Conservation (phyloP, 495 filamentous ascomycete genomes). For the Aspergillus coremiiformis region DNA sequence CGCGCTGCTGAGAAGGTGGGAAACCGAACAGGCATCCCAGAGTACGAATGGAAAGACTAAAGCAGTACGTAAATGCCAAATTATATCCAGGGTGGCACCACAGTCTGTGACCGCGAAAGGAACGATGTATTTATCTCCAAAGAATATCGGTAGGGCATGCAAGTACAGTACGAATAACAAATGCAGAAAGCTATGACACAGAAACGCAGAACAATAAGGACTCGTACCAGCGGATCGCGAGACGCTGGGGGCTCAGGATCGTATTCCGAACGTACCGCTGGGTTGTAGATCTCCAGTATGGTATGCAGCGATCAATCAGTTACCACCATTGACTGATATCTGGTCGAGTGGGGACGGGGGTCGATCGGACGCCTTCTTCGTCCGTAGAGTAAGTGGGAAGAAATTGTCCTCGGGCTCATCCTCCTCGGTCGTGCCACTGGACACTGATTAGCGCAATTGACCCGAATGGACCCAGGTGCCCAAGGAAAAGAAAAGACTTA, state of each 20-base stretch:
- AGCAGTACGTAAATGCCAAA: background rate
- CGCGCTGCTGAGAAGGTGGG: too few species aligned
- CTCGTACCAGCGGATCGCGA: background rate
- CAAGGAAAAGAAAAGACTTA: conserved; percentile 49
- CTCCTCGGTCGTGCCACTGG: conserved; percentile 61
- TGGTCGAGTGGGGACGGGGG: conserved; percentile 37
- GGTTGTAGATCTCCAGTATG: background rate
- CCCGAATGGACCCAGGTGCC: background rate
- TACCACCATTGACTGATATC: conserved; percentile 29
- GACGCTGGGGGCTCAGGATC: background rate
- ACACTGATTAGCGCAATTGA: conserved; percentile 1
- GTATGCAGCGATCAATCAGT: conserved; percentile 2
- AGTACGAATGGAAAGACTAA: background rate
- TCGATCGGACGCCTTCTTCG: conserved; percentile 34
- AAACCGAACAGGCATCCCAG: too few species aligned
- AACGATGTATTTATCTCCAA: background rate
- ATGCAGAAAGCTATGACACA: background rate
- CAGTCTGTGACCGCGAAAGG: background rate
- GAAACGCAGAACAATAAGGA: background rate
- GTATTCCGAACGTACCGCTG: background rate
- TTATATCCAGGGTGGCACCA: background rate
- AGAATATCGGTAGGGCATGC: background rate
- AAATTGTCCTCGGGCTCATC: conserved; percentile 92
- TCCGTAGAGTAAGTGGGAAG: conserved; percentile 74
- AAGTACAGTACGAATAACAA: background rate